Evolutionary conservation across 192 early-diverging fungal species (phyloP).

Genomic region (Backusella tarrabulga): DNA sequence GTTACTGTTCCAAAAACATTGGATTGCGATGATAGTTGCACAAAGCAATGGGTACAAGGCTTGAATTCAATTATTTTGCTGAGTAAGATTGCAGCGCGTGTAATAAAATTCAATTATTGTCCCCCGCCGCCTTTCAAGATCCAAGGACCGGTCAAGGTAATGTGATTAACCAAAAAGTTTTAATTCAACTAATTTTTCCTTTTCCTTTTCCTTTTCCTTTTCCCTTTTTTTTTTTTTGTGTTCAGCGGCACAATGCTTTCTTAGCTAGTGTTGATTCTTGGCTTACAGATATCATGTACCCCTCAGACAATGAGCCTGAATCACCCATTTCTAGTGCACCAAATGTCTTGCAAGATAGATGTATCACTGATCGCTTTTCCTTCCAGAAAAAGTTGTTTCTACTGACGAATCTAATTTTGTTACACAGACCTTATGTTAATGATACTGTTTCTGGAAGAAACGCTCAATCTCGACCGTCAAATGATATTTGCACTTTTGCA

Average conservation of each 20-base stretch:
- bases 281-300: conserved; percentile 9
- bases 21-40: conserved; percentile 27
- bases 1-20: conserved; percentile 12
- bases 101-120: conserved; percentile 44
- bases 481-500: conserved; percentile 47
- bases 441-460: conserved; percentile 34
- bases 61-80: conserved; percentile 45
- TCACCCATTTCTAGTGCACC: conserved; percentile 2
- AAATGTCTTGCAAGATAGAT: conserved; percentile 2
- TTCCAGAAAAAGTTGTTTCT: conserved; percentile 31
- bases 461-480: conserved; percentile 11
- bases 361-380: conserved; percentile 20
- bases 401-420: conserved; percentile 42
- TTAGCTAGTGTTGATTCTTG: conserved; percentile 27
- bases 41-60: conserved; percentile 21
- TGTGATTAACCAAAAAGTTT: background rate
- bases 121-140: conserved; percentile 1
- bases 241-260: conserved; percentile 18
- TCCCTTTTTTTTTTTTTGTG: background rate
- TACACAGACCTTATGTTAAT: conserved; percentile 52
- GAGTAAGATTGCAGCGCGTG: conserved; percentile 42
- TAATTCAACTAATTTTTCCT: background rate
- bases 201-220: background rate
- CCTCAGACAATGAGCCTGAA: conserved; percentile 8
- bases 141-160: background rate